Evolutionary conservation across 768 basidiomycete species (phyloP).

Genomic region (Agrocybe praecox): DNA sequence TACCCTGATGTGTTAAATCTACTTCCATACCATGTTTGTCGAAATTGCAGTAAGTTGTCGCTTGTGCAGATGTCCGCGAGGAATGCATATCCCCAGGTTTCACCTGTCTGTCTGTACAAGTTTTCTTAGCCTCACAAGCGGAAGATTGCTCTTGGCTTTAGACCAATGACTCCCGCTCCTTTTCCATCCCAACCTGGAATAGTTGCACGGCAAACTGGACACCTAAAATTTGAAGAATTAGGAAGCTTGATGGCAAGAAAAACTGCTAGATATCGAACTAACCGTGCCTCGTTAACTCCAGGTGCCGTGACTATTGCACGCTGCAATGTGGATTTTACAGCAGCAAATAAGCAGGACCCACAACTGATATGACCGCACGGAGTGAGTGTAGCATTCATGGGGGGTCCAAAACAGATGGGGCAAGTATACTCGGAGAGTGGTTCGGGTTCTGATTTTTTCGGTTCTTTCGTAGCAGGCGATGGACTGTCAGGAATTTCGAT

Average conservation of each 20-base stretch:
- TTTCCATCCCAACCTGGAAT: conserved; percentile 73
- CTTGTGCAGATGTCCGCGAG: no score
- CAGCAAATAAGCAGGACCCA: conserved; percentile 73
- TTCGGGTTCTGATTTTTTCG: conserved; percentile 26
- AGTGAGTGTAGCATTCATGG: conserved; percentile 74
- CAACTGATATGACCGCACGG: conserved; percentile 84
- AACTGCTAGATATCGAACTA: conserved; percentile 17
- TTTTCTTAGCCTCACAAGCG: conserved; percentile 27
- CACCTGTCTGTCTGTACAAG: no score
- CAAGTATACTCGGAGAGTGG: conserved; percentile 68
- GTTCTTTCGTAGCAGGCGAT: neutral
- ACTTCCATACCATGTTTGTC: no score
- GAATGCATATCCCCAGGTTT: no score
- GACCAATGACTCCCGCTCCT: conserved; percentile 68
- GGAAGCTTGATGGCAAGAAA: no score
- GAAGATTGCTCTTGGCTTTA: conserved; percentile 49
- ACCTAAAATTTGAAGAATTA: conserved; percentile 34
- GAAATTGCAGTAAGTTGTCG: no score
- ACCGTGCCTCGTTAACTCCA: conserved; percentile 41
- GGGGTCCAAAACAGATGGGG: conserved; percentile 79
- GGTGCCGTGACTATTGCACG: conserved; percentile 34
- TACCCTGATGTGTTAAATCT: neutral
- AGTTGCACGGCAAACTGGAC: conserved; percentile 70
- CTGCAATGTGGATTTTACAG: conserved; percentile 63
- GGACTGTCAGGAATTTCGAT: conserved; percentile 15